These are phyloP conservation scores for Monsonia emarginata DNA, from an alignment of 441 rosid genomes.

Conservation along the genomic window DNA sequence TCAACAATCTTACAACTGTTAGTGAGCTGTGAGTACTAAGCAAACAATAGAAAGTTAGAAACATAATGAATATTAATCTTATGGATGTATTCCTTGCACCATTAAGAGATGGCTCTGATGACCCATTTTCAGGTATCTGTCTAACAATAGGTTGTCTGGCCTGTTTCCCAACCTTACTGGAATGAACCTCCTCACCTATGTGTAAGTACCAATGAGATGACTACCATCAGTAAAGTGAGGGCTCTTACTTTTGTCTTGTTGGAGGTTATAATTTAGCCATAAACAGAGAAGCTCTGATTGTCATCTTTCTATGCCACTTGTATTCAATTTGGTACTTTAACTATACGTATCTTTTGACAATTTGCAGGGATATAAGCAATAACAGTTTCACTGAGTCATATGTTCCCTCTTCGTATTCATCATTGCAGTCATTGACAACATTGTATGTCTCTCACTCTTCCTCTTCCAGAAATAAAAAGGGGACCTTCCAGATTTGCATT, in stretches of 20 bases:
- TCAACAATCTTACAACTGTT: slow-evolving; percentile 42
- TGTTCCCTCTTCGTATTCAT: slow-evolving; percentile 48
- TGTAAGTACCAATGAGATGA: slow-evolving; percentile 38
- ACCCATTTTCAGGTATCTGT: slow-evolving; percentile 44
- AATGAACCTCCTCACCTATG: slow-evolving; percentile 39
- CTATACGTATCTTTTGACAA: background rate
- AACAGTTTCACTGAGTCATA: slow-evolving; percentile 37
- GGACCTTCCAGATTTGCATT: background rate
- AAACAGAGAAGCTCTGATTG: no score
- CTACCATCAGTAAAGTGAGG: background rate
- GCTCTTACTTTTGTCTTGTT: no score
- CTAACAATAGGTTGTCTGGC: slow-evolving; percentile 51
- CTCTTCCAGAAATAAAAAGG: no score
- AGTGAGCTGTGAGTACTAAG: slow-evolving; percentile 46
- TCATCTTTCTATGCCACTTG: background rate
- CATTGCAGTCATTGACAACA: slow-evolving; percentile 40
- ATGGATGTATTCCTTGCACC: background rate
- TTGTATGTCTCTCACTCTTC: slow-evolving; percentile 37
- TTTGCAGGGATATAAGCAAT: slow-evolving; percentile 71
- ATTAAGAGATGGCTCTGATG: background rate
- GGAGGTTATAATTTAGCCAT: no score
- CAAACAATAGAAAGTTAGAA: background rate
- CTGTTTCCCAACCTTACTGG: slow-evolving; percentile 49
- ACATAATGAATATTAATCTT: no score
- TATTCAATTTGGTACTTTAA: background rate